Evolutionary conservation across 108 stramenopile species (phyloP), one percentile per base, ranked within the genome.

Genomic region (Nannochloropsis gaditana): DNA sequence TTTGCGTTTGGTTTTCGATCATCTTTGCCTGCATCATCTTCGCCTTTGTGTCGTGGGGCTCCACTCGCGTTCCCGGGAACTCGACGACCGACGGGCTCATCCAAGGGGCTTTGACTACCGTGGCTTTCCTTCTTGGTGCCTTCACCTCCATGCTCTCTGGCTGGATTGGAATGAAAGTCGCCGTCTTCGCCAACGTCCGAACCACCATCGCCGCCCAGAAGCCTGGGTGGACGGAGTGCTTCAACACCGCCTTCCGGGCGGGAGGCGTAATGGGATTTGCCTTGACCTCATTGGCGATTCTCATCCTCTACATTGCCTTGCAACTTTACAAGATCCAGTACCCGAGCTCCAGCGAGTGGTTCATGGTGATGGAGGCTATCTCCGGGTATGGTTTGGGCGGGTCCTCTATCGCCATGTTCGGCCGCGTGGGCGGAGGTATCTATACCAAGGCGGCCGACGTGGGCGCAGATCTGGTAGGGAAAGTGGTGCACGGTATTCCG

Each of bases 371-470:
- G 83, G 95, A 97, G 86, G 93, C 92, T 84, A 85, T 98, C 84
- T 96, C 97, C 47, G 98, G 98, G 87, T 99, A 95, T 85, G 97
- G 97, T 45, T 92, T 99, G 41, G 98, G 98, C 79, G 98, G 96
- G 85, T 95, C 94, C 83, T 95, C 94, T 84, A 97, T 99, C 94
- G 98, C 98, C 88, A 96, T 99, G 96, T 99, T 99, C 89, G 98
- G 96, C 47, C 98, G 98, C 92, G 98, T 99, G 47, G 98, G 97
- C 41, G 98, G 98, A 45, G 98, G 98, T 85, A 97, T 99, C 91
- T 99, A 97, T 93, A 99, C 98, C 91, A 97, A 97, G 94, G 98
- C 98, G 79, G 98, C 98, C 80, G 98, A 99, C 92, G 98, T 99
- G 9, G 98, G 98, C 41, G 98, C 98, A 44, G 98, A 99, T 92